These are phyloP conservation scores for Vaucheria bursata DNA, from an alignment of 352 stramenopile genomes.

Conservation along the genomic window DNA sequence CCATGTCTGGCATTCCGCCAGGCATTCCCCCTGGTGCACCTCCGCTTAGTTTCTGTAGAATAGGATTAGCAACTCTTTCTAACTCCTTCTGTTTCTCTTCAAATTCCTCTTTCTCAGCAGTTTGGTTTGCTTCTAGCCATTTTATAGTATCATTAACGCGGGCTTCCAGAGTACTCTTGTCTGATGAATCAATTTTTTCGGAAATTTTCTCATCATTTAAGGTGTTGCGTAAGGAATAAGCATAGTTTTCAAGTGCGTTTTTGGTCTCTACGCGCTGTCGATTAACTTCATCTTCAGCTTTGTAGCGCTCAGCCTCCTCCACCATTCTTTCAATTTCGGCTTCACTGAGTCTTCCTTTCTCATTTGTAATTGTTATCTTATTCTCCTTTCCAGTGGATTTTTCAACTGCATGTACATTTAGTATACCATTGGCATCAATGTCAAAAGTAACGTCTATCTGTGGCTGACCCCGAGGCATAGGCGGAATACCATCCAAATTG, in stretches of 20 bases:
- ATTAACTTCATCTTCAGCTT: slow-evolving; percentile 69
- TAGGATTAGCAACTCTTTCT: slow-evolving; percentile 63
- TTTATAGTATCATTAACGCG: slow-evolving; percentile 64
- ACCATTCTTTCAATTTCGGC: slow-evolving; percentile 84
- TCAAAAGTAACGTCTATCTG: slow-evolving; percentile 71
- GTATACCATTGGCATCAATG: slow-evolving; percentile 73
- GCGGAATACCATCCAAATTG: slow-evolving; percentile 61
- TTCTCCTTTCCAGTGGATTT: slow-evolving; percentile 80
- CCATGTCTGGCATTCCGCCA: slow-evolving; percentile 45
- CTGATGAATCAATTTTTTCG: neutral
- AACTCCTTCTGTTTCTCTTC: too few species aligned
- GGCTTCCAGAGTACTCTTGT: slow-evolving; percentile 50
- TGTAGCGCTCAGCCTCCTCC: slow-evolving; percentile 77
- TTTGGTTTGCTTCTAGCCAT: slow-evolving; percentile 70
- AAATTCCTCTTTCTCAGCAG: too few species aligned
- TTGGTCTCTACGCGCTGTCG: slow-evolving; percentile 60
- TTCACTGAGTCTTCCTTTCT: slow-evolving; percentile 75
- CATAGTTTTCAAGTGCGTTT: slow-evolving; percentile 75
- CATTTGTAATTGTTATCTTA: slow-evolving; percentile 89
- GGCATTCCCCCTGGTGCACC: slow-evolving; percentile 46
- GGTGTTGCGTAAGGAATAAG: slow-evolving; percentile 67
- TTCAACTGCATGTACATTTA: slow-evolving; percentile 84
- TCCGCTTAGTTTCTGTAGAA: slow-evolving; percentile 59
- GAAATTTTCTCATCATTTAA: slow-evolving; percentile 61
- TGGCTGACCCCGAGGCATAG: slow-evolving; percentile 58